Evolutionary conservation across 2,329 filamentous ascomycete genomes (phyloP), one percentile per base, ranked within the genome.

Genomic region (Xylaria sp.): DNA sequence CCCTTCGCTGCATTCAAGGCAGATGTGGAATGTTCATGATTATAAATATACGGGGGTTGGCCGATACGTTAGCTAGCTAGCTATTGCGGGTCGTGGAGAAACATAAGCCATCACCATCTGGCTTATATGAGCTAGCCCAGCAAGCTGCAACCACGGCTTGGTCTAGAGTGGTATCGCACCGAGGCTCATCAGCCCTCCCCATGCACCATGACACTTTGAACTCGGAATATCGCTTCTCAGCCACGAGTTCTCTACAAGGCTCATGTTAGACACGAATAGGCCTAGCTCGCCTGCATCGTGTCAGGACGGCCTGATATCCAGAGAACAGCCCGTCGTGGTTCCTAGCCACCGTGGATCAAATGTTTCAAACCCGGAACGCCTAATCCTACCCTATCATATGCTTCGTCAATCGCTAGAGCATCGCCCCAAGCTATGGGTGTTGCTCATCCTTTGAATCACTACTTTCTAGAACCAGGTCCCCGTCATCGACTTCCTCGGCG

Each of bases 401-500:
- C 50, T 47, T 53, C 55, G 59, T 58, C 25, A 55, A 58, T 61
- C 45, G 43, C 62, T 52, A 68, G 65, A 62, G 60, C 65, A 57
- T 17, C 59, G 31, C 28, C 47, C 58, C 63, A 19, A 66, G 28
- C 51, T 51, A 66, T 42, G 49, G 57, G 54, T 60, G 40, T 51
- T 38, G 49, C 31, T 21, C 47, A 35, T 57, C 23, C 38, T 58
- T 37, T 51, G 31, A 23, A 37, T 55, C 40, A 21, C 64, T 42
- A 21, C 64, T 56, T 31, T 53, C 56, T 1, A 33, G 8, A 17
- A 19, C 17, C 23, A 47, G 49, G 4, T 50, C 35, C 75, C 9
- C 5, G 28, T 31, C 28, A 31, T 31, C 28, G n/a, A n/a, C n/a
- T n/a, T n/a, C n/a, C 92, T 46, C 51, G 14, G 46, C 43, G 12